phyloP scores from a whole-genome alignment of 306 rosid genomes.

The Vigna nakashimae region DNA sequence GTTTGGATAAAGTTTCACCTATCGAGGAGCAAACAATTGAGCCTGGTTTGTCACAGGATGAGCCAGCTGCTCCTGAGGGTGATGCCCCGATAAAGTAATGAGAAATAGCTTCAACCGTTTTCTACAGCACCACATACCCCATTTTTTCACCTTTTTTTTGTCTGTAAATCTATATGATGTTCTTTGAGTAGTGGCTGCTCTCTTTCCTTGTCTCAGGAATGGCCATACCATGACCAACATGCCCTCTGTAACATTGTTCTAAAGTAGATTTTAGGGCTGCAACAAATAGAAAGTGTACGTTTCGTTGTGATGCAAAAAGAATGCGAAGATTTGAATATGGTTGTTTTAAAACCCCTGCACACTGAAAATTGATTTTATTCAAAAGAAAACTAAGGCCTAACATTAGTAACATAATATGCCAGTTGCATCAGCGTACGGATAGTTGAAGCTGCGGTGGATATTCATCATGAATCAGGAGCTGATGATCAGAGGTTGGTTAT shows the following conservation, averaged over 20 bases:
- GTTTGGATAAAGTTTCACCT: constrained; percentile 48
- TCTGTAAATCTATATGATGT: constrained; percentile 42
- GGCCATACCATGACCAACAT: constrained; percentile 32
- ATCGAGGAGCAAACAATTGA: constrained; percentile 57
- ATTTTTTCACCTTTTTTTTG: constrained; percentile 21
- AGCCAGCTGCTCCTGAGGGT: constrained; percentile 51
- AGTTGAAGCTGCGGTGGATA: too few species aligned
- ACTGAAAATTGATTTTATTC: background rate
- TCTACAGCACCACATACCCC: background rate
- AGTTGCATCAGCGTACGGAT: too few species aligned
- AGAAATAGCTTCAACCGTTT: constrained; percentile 36
- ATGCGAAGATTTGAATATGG: constrained; percentile 20
- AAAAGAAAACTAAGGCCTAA: too few species aligned
- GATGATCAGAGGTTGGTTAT: background rate
- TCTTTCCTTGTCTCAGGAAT: constrained; percentile 33
- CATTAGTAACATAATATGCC: too few species aligned
- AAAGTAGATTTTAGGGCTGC: constrained; percentile 29
- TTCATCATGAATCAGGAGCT: too few species aligned
- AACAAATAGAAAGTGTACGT: constrained; percentile 36
- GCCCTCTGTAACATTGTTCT: constrained; percentile 45
- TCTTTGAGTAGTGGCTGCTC: constrained; percentile 27
- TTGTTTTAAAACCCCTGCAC: constrained; percentile 24
- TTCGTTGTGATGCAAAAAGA: constrained; percentile 27
- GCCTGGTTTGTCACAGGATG: constrained; percentile 55
- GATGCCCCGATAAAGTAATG: constrained; percentile 47